Evolutionary conservation across 805 yeast genomes (phyloP).

Genomic region (Saccharomycopsis microspora): DNA sequence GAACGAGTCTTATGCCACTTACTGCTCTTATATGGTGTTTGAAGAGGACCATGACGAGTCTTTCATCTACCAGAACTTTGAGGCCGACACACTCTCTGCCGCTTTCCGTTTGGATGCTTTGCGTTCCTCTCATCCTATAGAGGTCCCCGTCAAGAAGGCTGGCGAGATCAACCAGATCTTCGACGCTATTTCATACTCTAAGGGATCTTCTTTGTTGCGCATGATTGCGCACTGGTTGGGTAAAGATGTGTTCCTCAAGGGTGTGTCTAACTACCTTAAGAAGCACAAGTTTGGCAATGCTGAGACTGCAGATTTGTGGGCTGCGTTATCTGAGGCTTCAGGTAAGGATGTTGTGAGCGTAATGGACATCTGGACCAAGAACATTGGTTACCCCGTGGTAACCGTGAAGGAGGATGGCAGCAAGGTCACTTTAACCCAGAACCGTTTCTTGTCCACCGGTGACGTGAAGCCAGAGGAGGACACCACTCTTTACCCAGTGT

Average conservation of each 20-base stretch:
- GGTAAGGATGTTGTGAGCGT: conserved; percentile 63
- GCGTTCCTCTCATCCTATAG: conserved; percentile 78
- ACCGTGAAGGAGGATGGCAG: conserved; percentile 48
- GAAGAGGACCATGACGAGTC: conserved; percentile 66
- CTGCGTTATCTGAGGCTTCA: conserved; percentile 53
- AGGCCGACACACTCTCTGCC: conserved; percentile 61
- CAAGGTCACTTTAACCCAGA: conserved; percentile 48
- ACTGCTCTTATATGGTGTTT: conserved; percentile 66
- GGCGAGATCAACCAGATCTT: conserved; percentile 77
- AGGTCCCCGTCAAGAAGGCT: conserved; percentile 69
- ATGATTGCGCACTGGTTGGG: conserved; percentile 78
- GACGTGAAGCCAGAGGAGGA: conserved; percentile 73
- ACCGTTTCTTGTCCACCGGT: conserved; percentile 66
- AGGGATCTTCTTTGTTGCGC: conserved; percentile 69
- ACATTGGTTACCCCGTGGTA: conserved; percentile 69
- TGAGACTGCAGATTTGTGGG: conserved; percentile 68
- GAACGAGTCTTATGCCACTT: conserved; percentile 79
- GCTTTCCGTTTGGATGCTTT: conserved; percentile 70
- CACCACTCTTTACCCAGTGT: conserved; percentile 55
- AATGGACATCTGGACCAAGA: conserved; percentile 75
- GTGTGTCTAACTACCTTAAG: conserved; percentile 68
- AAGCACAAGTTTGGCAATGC: conserved; percentile 74
- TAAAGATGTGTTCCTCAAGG: conserved; percentile 63
- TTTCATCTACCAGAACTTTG: conserved; percentile 84
- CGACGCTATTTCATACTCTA: conserved; percentile 74